Base-by-base conservation (phyloP, 2,329 filamentous ascomycete species). In the Cryphonectria radicalis region DNA sequence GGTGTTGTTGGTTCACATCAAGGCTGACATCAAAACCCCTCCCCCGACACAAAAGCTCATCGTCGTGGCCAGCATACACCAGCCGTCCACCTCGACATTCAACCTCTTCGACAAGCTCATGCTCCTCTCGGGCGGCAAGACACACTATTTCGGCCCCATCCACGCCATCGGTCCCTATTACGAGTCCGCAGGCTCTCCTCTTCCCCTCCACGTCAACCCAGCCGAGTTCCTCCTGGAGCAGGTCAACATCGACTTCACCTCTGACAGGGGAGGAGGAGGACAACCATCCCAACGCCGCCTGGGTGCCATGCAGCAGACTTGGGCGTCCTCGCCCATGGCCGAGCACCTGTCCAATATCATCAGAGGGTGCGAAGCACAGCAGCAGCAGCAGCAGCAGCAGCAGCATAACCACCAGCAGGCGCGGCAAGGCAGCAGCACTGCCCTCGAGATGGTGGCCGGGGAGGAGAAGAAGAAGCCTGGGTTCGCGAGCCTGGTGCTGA, bases 61-160 rank as follows among this genome's bases (percentile, higher is more conserved):
- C 71, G 89, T 96, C 42, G 90, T 97, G 72, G 92, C 92, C 4
- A 93, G 91, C 55, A 96, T 97, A 73, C 94, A 97, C 78, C 94
- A 97, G 77, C 94, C 94, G 0, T 95, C 93, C 0, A 93, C 92
- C 0, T 87, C 90, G 0, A 95, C 92, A 0, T 97, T 94, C 76
- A 87, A 91, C 73, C 87, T 94, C 17, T 97, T 97, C 75, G 93
- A 97, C 78, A 93, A 92, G 78, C 83, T 97, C 0, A 82, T 93
- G 53, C 85, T 97, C 1, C 84, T 97, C 0, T 94, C 93, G 0
- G 83, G 82, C 3, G 93, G 93, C 25, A 88, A 86, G 70, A 89
- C 90, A 0, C 91, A 91, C 74, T 97, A 94, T 80, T 93, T 91
- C 74, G 94, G 93, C 0, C 82, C 89, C 0, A 82, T 93, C 1